Base-by-base conservation (phyloP, 345 rosid genomes). In the Camelina sativa region DNA sequence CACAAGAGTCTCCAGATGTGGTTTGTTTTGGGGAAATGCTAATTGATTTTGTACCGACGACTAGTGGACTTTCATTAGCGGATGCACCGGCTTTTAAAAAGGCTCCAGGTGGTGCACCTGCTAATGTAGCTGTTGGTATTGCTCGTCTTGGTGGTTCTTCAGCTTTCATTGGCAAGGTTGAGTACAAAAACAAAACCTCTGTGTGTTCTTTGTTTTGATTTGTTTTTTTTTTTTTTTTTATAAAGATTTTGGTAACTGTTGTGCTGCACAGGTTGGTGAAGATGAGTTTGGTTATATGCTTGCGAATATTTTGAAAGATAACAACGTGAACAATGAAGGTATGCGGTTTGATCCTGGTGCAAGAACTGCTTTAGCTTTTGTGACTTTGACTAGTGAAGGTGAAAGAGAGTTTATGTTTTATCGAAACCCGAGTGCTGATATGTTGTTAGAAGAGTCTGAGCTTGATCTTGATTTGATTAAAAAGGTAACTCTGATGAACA, bases 261-360 rank as follows among this genome's bases (percentile, higher is more conserved):
- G 4, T 65, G 43, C 28, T 78, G 61, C 44, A 58, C 84, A 95
- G 99, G 97, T 95, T 38, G 97, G 99, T 59, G 97, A 87, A 79
- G 99, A 95, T 80, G 99, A 95, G 84, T 95, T 95, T 59, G 99
- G 97, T 7, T 89, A 89, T 83, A 92, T 95, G 99, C 96, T 92
- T 46, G 93, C 92, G 15, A 85, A 89, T 43, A 92, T 90, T 44
- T 69, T 95, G 2, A 92, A 91, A 84, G 87, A 92, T 77, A 95
- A 95, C 73, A 88, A 89, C 73, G 97, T 92, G 81, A 85, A 95
- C 71, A 84, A 63, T 22, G 82, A 86, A 73, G 99, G 97, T 44
- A 81, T 90, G 90, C 86, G 93, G 32, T 95, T 95, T 76, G 99
- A 90, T 74, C 91, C 91, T 3, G 93, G 92, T 41, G 97, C 97